Evolutionary conservation across 768 basidiomycete species (phyloP).

Genomic region (Collybia nuda): DNA sequence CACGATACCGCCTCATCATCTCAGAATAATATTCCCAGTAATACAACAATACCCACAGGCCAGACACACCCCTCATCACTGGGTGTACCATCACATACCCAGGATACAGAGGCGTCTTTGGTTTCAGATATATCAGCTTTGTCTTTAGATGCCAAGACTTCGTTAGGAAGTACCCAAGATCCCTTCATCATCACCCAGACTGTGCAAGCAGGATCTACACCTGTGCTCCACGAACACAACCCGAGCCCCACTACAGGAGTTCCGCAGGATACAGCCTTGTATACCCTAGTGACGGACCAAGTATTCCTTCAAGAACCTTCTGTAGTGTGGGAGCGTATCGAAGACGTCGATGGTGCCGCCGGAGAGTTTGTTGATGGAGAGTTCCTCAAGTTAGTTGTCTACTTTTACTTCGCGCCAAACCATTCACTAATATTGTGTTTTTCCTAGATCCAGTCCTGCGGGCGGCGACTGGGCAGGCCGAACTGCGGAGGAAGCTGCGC

Average conservation of each 20-base stretch:
- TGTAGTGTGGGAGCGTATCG: conserved; percentile 89
- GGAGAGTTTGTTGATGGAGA: conserved; percentile 78
- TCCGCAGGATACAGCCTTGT: conserved; percentile 46
- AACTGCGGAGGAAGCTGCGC: conserved; percentile 60
- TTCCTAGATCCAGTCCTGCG: conserved; percentile 50
- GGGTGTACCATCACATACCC: too few species aligned
- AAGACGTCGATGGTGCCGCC: conserved; percentile 81
- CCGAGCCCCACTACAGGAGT: too few species aligned
- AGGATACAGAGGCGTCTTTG: too few species aligned
- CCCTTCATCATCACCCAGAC: background rate
- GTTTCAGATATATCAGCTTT: too few species aligned
- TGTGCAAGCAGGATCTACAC: conserved; percentile 5
- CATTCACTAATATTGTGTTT: background rate
- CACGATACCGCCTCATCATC: too few species aligned
- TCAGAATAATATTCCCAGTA: too few species aligned
- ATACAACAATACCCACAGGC: too few species aligned
- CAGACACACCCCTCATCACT: too few species aligned
- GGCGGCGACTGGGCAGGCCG: conserved; percentile 84
- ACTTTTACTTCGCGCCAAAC: background rate
- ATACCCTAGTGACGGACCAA: conserved; percentile 84
- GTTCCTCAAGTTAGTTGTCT: conserved; percentile 37
- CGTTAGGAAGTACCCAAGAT: too few species aligned
- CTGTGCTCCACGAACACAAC: background rate
- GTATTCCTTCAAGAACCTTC: conserved; percentile 74
- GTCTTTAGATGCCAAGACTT: too few species aligned